A percentile compares a stretch with the other conserved stretches of the same genome.
Conservation (phyloP, 2,329 filamentous ascomycete genomes). For the Penicillium sp. region DNA sequence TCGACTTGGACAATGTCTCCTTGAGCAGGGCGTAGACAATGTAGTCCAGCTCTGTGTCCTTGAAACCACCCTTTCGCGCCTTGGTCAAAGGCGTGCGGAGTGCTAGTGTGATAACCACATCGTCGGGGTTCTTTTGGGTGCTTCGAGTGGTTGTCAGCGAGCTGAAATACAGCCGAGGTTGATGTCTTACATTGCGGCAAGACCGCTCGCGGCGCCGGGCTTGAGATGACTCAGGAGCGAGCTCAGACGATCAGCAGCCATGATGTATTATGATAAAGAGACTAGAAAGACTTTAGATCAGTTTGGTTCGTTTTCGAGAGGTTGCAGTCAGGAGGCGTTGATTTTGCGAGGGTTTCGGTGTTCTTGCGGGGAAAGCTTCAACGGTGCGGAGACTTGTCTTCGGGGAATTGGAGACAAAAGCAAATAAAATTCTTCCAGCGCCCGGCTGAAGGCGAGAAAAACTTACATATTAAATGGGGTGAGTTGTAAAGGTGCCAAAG, state of each 20-base stretch:
- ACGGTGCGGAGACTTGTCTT: not conserved
- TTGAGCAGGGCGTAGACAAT: conserved; percentile 81
- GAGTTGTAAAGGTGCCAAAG: not conserved
- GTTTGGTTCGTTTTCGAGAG: too few relatives aligned
- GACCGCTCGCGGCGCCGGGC: conserved; percentile 67
- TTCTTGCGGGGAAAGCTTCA: conserved; percentile 25
- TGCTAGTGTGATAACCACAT: conserved; percentile 93
- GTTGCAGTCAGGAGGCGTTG: too few relatives aligned
- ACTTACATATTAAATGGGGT: conserved; percentile 16
- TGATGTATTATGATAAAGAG: conserved; percentile 39
- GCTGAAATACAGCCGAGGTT: conserved; percentile 1
- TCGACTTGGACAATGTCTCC: conserved; percentile 70
- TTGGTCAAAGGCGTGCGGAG: conserved; percentile 87
- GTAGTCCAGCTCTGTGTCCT: conserved; percentile 88
- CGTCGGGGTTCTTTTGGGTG: conserved; percentile 89
- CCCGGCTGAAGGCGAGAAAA: not conserved
- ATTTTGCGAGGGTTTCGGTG: conserved; percentile 4
- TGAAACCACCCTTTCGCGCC: conserved; percentile 88
- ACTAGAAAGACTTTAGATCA: not conserved
- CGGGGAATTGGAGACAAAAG: not conserved
- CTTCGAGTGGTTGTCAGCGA: conserved; percentile 50
- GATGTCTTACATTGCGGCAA: conserved; percentile 73
- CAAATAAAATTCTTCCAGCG: not conserved
- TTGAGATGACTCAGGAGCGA: conserved; percentile 83
- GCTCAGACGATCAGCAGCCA: conserved; percentile 83